These are phyloP conservation scores for Aspergillus cavernicola DNA, from an alignment of 495 filamentous ascomycete genomes.

Conservation along the genomic window DNA sequence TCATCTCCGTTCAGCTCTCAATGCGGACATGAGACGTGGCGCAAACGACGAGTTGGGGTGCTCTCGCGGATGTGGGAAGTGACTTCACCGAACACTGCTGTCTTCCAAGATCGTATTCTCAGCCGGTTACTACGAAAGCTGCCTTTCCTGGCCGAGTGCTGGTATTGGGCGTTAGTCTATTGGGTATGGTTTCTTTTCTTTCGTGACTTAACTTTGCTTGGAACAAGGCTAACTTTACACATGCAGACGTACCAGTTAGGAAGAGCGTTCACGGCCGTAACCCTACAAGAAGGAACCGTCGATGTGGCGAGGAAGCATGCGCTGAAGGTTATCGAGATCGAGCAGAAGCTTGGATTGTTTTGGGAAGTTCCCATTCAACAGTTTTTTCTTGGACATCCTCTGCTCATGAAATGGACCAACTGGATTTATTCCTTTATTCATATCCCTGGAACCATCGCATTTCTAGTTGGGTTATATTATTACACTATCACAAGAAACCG, in stretches of 20 bases:
- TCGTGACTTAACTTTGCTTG: neutral
- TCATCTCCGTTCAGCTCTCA: constrained; percentile 27
- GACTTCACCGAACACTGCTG: constrained; percentile 51
- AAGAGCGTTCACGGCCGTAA: constrained; percentile 59
- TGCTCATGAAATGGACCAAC: constrained; percentile 53
- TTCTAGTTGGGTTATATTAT: constrained; percentile 64
- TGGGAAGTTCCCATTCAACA: constrained; percentile 53
- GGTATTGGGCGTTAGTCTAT: constrained; percentile 74
- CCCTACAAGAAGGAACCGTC: constrained; percentile 54
- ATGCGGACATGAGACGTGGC: constrained; percentile 32
- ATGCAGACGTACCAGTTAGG: constrained; percentile 58
- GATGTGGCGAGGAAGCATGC: constrained; percentile 56
- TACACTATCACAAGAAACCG: constrained; percentile 54
- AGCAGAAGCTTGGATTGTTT: constrained; percentile 53
- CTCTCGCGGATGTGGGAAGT: constrained; percentile 32
- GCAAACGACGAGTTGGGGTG: constrained; percentile 39
- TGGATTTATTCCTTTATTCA: constrained; percentile 76
- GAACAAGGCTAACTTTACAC: neutral
- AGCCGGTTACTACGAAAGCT: constrained; percentile 61
- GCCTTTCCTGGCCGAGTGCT: constrained; percentile 75
- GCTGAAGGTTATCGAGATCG: constrained; percentile 51
- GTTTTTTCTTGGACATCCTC: constrained; percentile 46
- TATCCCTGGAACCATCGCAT: constrained; percentile 73
- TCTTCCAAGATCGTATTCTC: constrained; percentile 50
- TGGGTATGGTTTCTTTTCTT: constrained; percentile 40